Evolutionary conservation across 768 basidiomycete genomes (phyloP), one percentile per base, ranked within the genome.

Genomic region (Asterophora lycoperdoides): DNA sequence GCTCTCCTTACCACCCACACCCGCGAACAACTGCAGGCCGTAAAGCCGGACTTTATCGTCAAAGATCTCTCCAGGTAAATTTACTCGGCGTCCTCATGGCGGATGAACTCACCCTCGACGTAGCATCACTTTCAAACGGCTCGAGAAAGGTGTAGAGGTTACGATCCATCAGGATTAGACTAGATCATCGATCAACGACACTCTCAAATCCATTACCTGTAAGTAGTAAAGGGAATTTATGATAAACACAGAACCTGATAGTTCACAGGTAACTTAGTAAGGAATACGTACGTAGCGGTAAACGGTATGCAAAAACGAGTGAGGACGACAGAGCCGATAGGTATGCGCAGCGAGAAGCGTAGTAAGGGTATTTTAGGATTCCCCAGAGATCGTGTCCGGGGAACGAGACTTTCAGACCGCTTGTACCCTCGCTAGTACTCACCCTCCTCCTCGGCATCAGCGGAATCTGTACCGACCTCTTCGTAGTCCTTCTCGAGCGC

Each of bases 401-500:
- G 49, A 56, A 28, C 49, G 18, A 49, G 20, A 43, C 46, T 40
- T 54, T 18, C 28, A 6, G 23, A 49, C 36, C 26, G 46, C 36
- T 33, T 53, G 44, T 33, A 35, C 29, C 19, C 58, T 64, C 73
- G 60, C 63, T 74, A 82, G 56, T 80, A 80, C 57, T 81, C 80
- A 47, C 66, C 75, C 60, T 76, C 76, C 54, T 76, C 73, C 50
- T 75, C 77, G 20, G 62, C 72, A 51, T 77, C 76, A 33, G 72
- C 75, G 30, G 75, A 76, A 60, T 77, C 77, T 26, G 68, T 72
- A 54, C 74, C 77, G 61, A 79, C 92, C 66, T 96, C 91, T 66
- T 92, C 90, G 60, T 93, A 93, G 57, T 93, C 92, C 69, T 93
- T 96, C 78, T 97, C 95, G 47, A 99, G 83, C n/a, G 95, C 95